Evolutionary conservation across 2,329 filamentous ascomycete species (phyloP).

Genomic region (Zymoseptoria ardabiliae): DNA sequence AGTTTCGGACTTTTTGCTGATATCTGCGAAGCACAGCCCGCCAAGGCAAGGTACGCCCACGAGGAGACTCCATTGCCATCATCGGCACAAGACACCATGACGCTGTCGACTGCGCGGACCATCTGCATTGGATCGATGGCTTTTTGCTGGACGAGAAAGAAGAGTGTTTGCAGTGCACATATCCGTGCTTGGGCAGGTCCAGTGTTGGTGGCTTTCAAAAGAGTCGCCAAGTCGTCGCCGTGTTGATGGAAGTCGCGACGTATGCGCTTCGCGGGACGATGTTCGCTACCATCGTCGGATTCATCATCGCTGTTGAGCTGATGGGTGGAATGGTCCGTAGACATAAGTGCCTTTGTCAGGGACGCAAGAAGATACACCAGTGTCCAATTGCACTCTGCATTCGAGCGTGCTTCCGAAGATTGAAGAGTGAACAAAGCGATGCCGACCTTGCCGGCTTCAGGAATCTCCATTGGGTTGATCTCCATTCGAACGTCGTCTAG

Average conservation of each 20-base stretch:
- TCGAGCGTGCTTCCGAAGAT: slow-evolving; percentile 27
- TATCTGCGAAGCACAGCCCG: slow-evolving; percentile 48
- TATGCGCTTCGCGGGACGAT: slow-evolving; percentile 30
- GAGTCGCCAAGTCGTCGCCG: slow-evolving; percentile 31
- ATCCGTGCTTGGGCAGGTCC: slow-evolving; percentile 34
- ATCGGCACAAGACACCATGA: slow-evolving; percentile 41
- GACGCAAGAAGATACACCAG: slow-evolving; percentile 34
- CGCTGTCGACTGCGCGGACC: slow-evolving; percentile 5
- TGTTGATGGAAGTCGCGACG: slow-evolving; percentile 22
- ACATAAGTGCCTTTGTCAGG: slow-evolving; percentile 20
- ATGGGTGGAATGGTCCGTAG: not conserved
- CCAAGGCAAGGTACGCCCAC: slow-evolving; percentile 79
- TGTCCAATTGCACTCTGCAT: slow-evolving; percentile 30
- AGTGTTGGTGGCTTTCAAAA: slow-evolving; percentile 32
- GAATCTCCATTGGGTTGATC: slow-evolving; percentile 4
- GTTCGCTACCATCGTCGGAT: slow-evolving; percentile 7
- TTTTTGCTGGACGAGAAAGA: slow-evolving; percentile 39
- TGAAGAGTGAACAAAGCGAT: slow-evolving; percentile 16
- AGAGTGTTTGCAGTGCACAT: slow-evolving; percentile 48
- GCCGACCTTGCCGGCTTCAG: slow-evolving; percentile 6
- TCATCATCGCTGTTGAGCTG: slow-evolving; percentile 9
- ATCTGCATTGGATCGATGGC: slow-evolving; percentile 20
- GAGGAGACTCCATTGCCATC: slow-evolving; percentile 61
- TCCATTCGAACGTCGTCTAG: slow-evolving; percentile 61
- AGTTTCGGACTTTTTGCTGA: slow-evolving; percentile 37